Percentiles rank a stretch among this genome's conserved stretches.
Evolutionary conservation across 2,329 filamentous ascomycete genomes (phyloP).

Genomic region (Beauveria pseudobassiana): DNA sequence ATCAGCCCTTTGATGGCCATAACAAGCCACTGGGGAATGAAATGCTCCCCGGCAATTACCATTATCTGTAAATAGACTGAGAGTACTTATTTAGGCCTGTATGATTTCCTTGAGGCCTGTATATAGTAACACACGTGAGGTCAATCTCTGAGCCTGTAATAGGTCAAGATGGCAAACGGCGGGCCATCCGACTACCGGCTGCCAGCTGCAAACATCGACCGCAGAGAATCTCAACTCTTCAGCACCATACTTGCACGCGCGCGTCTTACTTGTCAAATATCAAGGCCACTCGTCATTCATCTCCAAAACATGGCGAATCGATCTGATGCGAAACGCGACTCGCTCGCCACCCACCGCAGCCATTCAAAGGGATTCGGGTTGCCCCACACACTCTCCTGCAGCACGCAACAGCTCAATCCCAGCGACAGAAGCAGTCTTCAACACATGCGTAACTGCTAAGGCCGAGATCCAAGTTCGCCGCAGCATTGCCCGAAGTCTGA

Average conservation of each 20-base stretch:
- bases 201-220: neutral
- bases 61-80: no score
- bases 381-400: constrained; percentile 5
- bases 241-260: neutral
- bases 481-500: neutral
- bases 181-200: neutral
- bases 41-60: no score
- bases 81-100: no score
- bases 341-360: neutral
- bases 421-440: neutral
- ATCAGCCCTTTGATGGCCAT: no score
- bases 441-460: neutral
- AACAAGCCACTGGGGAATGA: no score
- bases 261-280: neutral
- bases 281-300: neutral
- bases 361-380: neutral
- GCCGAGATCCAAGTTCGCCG: neutral
- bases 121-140: no score
- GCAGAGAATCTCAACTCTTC: neutral
- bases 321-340: neutral
- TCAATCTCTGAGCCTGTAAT: neutral
- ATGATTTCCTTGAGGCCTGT: no score
- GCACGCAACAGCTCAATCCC: neutral
- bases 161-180: neutral
- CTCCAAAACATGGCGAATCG: neutral